Conservation (phyloP, 225 moss, liverwort and hornwort genomes). For the Pleurozium schreberi region DNA sequence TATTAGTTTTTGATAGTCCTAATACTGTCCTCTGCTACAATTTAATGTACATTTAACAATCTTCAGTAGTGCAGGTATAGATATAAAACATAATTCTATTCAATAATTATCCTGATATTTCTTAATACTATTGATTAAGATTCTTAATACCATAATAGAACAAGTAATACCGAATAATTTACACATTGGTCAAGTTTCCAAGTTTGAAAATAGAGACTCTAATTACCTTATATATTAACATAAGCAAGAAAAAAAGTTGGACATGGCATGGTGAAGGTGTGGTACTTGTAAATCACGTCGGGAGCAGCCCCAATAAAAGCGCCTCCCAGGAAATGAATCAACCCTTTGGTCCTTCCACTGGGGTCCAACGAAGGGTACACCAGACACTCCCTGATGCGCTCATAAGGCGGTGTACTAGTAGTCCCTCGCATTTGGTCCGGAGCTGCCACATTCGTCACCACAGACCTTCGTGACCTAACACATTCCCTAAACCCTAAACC, state of each 20-base stretch:
- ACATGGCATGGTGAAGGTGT: not conserved
- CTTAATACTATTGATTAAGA: not conserved
- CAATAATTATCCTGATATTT: not conserved
- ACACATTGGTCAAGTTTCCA: not conserved
- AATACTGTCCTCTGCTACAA: not conserved
- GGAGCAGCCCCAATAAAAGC: slow-evolving; percentile 91
- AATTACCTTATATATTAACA: too few species aligned
- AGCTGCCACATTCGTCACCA: slow-evolving; percentile 15
- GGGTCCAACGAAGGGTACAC: slow-evolving; percentile 63
- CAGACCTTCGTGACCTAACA: not conserved
- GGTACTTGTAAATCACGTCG: slow-evolving; percentile 73
- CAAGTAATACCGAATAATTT: not conserved
- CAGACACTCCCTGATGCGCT: slow-evolving; percentile 60
- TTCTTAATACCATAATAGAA: not conserved
- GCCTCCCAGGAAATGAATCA: slow-evolving; percentile 82
- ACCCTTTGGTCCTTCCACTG: slow-evolving; percentile 48
- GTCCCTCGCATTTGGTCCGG: slow-evolving; percentile 9
- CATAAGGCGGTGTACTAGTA: slow-evolving; percentile 9
- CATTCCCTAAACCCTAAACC: not conserved
- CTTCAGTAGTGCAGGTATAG: not conserved
- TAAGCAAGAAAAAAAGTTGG: not conserved
- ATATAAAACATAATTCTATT: not conserved
- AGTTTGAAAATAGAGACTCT: not conserved
- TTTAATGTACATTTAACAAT: not conserved
- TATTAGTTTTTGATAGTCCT: not conserved